Evolutionary conservation across 768 basidiomycete genomes (phyloP).

Genomic region (Chalciporus sphaerocephalus): DNA sequence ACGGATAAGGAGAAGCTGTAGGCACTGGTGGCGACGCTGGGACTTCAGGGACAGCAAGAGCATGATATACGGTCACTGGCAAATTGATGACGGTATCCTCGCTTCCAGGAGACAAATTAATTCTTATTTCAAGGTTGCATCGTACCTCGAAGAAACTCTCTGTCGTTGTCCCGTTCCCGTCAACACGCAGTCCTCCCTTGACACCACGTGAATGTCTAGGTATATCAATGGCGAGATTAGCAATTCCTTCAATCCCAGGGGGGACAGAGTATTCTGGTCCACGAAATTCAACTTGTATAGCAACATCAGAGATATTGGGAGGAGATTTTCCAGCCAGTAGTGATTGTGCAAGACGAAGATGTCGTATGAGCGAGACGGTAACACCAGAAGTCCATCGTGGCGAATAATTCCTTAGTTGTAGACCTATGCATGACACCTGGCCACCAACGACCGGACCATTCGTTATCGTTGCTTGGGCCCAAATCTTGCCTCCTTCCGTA

Average conservation of each 20-base stretch:
- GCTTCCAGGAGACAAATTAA: slow-evolving; percentile 66
- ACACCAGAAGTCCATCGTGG: slow-evolving; percentile 73
- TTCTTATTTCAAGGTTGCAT: slow-evolving; percentile 56
- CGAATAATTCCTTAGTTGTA: slow-evolving; percentile 81
- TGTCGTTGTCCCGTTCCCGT: slow-evolving; percentile 40
- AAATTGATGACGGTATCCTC: slow-evolving; percentile 67
- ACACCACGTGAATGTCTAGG: slow-evolving; percentile 62
- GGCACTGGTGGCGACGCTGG: slow-evolving; percentile 27
- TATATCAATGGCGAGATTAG: slow-evolving; percentile 77
- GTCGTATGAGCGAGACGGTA: slow-evolving; percentile 55
- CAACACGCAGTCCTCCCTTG: slow-evolving; percentile 56
- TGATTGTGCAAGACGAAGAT: slow-evolving; percentile 50
- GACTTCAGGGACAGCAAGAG: slow-evolving; percentile 47
- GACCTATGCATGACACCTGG: slow-evolving; percentile 64
- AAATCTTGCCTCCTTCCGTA: slow-evolving; percentile 76
- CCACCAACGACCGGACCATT: slow-evolving; percentile 64
- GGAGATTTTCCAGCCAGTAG: slow-evolving; percentile 23
- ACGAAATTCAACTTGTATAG: slow-evolving; percentile 65
- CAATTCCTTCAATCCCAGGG: slow-evolving; percentile 74
- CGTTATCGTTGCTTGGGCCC: slow-evolving; percentile 65
- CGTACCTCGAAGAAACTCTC: slow-evolving; percentile 66
- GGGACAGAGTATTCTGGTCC: slow-evolving; percentile 71
- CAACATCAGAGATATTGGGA: slow-evolving; percentile 56
- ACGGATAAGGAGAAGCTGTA: slow-evolving; percentile 17
- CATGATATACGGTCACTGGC: slow-evolving; percentile 62